Evolutionary conservation across 768 basidiomycete genomes (phyloP).

Genomic region (Phlebiopsis gigantea): DNA sequence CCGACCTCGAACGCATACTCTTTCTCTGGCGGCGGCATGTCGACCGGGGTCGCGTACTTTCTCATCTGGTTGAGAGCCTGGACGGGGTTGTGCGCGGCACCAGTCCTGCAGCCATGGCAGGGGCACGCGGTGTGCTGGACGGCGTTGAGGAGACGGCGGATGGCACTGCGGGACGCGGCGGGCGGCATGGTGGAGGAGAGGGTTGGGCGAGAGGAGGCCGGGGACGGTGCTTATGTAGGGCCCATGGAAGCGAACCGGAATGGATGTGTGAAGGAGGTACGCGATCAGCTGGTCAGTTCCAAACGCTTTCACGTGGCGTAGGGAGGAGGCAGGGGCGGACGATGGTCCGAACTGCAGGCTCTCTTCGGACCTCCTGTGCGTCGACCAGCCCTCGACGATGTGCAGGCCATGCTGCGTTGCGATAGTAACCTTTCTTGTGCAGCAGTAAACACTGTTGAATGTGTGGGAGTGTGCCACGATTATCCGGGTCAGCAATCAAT

Average conservation of each 20-base stretch:
- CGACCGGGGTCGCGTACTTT: conserved; percentile 73
- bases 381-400: background rate
- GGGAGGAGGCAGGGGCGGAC: background rate
- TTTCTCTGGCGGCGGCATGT: conserved; percentile 50
- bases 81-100: conserved; percentile 34
- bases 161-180: conserved; percentile 50
- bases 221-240: conserved; percentile 16
- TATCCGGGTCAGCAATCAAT: background rate
- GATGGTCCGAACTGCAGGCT: background rate
- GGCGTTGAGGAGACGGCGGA: conserved; percentile 70
- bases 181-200: conserved; percentile 21
- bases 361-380: background rate
- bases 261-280: conserved; percentile 8
- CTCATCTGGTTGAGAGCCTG: conserved; percentile 58
- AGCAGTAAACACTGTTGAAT: background rate
- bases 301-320: conserved; percentile 7
- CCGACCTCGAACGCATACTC: conserved; percentile 90
- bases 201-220: conserved; percentile 5
- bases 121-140: conserved; percentile 73
- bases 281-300: conserved; percentile 11
- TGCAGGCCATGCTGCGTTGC: background rate
- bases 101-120: conserved; percentile 63
- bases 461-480: background rate
- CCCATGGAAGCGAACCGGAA: conserved; percentile 11
- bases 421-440: conserved; percentile 1